phyloP scores from a whole-genome alignment of 2,329 filamentous ascomycete species.

The Bipolaris sorokiniana region DNA sequence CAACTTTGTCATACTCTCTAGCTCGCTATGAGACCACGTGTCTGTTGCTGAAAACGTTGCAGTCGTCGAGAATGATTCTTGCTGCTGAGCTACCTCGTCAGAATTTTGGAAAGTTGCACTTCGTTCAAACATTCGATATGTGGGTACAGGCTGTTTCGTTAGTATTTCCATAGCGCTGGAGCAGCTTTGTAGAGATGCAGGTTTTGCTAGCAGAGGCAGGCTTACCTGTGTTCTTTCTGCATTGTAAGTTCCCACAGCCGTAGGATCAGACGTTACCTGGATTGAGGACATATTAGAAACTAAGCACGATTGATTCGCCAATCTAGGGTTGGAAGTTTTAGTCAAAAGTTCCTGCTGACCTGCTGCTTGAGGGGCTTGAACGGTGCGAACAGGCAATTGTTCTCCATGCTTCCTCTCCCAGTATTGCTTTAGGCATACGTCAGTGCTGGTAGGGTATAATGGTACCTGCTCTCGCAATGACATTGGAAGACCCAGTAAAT shows the following conservation, averaged over 20 bases:
- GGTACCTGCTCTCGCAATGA: slow-evolving; percentile 22
- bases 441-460: slow-evolving; percentile 16
- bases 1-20: neutral
- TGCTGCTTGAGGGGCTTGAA: neutral
- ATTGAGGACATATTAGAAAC: neutral
- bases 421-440: slow-evolving; percentile 10
- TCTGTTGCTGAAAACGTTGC: neutral
- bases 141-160: neutral
- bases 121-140: too few relatives aligned
- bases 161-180: neutral
- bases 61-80: neutral
- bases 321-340: neutral
- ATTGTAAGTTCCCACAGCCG: neutral
- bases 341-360: neutral
- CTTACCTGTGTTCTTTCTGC: neutral
- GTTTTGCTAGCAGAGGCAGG: too few relatives aligned
- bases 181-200: too few relatives aligned
- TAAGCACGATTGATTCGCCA: neutral
- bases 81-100: too few relatives aligned
- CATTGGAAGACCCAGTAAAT: slow-evolving; percentile 15
- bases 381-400: neutral
- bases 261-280: neutral
- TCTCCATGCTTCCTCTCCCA: slow-evolving; percentile 5
- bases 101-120: neutral
- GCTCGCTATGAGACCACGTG: neutral